These are phyloP conservation scores for Conticribra guillardii DNA, from an alignment of 108 stramenopile genomes.

Conservation along the genomic window DNA sequence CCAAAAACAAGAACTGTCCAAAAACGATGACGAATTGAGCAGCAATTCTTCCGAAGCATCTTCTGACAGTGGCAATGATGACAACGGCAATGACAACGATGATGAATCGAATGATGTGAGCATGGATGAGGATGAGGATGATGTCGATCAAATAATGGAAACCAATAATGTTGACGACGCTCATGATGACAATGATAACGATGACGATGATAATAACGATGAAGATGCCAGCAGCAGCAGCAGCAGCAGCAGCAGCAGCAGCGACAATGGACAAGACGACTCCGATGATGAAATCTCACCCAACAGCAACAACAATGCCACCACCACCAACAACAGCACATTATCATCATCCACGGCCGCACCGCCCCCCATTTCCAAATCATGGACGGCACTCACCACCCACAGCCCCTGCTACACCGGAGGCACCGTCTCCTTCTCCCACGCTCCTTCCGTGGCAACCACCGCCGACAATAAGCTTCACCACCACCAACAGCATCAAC, in stretches of 20 bases:
- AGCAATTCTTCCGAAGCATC: not conserved
- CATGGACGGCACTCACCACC: constrained; percentile 68
- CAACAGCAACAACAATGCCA: constrained; percentile 15
- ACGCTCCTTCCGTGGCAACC: constrained; percentile 11
- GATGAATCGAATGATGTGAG: not conserved
- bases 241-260: constrained; percentile 4
- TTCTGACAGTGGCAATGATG: constrained; percentile 5
- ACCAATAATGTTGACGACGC: constrained; percentile 14
- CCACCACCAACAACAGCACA: not conserved
- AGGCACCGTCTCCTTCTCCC: constrained; percentile 66
- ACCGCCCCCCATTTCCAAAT: constrained; percentile 77
- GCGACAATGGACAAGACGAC: constrained; percentile 9
- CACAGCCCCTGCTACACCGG: constrained; percentile 86
- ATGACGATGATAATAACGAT: constrained; percentile 17
- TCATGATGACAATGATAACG: constrained; percentile 9
- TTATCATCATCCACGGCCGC: too few species aligned
- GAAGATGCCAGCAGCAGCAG: constrained; percentile 14
- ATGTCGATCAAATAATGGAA: too few species aligned
- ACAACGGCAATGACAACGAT: constrained; percentile 4
- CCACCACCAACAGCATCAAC: constrained; percentile 8
- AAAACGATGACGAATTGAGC: not conserved
- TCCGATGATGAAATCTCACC: constrained; percentile 11
- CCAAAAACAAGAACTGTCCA: too few species aligned
- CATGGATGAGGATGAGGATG: constrained; percentile 9
- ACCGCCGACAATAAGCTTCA: not conserved